Conservation (phyloP, 1,284 basidiomycete species). For the Amylostereum areolatum region DNA sequence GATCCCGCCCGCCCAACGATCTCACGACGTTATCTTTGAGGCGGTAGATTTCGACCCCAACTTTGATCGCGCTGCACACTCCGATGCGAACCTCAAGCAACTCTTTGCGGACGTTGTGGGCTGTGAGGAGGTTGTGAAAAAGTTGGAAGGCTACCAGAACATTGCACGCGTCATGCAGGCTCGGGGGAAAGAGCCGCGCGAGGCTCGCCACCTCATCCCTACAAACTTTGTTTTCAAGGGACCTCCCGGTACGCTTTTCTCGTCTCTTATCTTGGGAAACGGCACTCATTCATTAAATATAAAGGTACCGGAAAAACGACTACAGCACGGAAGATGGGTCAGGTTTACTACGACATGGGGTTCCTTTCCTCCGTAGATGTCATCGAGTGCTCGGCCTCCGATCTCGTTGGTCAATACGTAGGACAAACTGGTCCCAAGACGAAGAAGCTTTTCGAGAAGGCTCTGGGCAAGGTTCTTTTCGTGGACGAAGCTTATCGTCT, state of each 20-base stretch:
- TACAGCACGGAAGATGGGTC: slow-evolving; percentile 36
- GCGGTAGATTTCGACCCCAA: slow-evolving; percentile 60
- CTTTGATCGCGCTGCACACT: slow-evolving; percentile 39
- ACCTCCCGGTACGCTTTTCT: slow-evolving; percentile 49
- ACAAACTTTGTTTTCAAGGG: slow-evolving; percentile 69
- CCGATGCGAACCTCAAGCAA: slow-evolving; percentile 43
- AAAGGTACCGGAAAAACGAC: slow-evolving; percentile 38
- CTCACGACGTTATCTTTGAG: slow-evolving; percentile 41
- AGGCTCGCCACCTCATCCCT: slow-evolving; percentile 45
- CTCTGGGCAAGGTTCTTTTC: slow-evolving; percentile 58
- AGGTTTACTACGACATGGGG: slow-evolving; percentile 65
- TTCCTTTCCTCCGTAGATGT: slow-evolving; percentile 48
- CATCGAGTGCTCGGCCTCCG: slow-evolving; percentile 59
- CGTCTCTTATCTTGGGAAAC: neutral
- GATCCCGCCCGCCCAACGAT: slow-evolving; percentile 24
- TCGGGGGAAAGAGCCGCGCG: slow-evolving; percentile 24
- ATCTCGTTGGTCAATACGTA: slow-evolving; percentile 60
- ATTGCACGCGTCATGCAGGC: slow-evolving; percentile 38
- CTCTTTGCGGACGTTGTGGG: slow-evolving; percentile 61
- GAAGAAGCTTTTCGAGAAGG: slow-evolving; percentile 48
- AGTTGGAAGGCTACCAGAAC: slow-evolving; percentile 45
- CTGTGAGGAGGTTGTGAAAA: slow-evolving; percentile 44
- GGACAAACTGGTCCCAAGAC: slow-evolving; percentile 68
- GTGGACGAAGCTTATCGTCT: slow-evolving; percentile 64
- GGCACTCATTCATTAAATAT: neutral